Evolutionary conservation across 1,284 basidiomycete genomes (phyloP).

Genomic region (Spongiforma sp.): DNA sequence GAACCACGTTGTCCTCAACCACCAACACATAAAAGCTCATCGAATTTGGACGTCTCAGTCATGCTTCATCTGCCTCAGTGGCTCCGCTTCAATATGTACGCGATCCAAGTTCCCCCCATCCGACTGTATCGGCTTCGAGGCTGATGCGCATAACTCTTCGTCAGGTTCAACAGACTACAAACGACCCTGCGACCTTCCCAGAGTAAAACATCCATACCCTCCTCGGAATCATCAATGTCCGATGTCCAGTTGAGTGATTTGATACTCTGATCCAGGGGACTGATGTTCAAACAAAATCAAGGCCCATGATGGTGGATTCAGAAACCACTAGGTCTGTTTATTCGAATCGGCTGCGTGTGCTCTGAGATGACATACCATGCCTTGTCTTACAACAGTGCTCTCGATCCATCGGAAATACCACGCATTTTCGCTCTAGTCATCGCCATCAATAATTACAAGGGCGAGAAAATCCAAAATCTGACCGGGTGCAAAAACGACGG

Average conservation of each 20-base stretch:
- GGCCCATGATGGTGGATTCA: constrained; percentile 5
- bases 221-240: neutral
- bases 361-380: neutral
- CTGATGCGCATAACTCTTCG: too few relatives aligned
- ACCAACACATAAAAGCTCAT: too few relatives aligned
- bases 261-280: neutral
- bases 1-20: too few relatives aligned
- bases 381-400: neutral
- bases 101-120: too few relatives aligned
- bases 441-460: constrained; percentile 58
- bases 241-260: constrained; percentile 16
- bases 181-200: neutral
- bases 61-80: too few relatives aligned
- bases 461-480: constrained; percentile 52
- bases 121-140: too few relatives aligned
- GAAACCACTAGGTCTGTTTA: constrained; percentile 6
- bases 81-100: too few relatives aligned
- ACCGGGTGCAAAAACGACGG: constrained; percentile 63
- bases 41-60: too few relatives aligned
- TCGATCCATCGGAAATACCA: constrained; percentile 5
- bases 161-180: constrained; percentile 6
- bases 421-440: constrained; percentile 62
- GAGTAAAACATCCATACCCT: constrained; percentile 2
- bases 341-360: too few relatives aligned
- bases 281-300: constrained; percentile 3